Evolutionary conservation across 148 eudicot species (phyloP).

Genomic region (Chenopodium suecicum): DNA sequence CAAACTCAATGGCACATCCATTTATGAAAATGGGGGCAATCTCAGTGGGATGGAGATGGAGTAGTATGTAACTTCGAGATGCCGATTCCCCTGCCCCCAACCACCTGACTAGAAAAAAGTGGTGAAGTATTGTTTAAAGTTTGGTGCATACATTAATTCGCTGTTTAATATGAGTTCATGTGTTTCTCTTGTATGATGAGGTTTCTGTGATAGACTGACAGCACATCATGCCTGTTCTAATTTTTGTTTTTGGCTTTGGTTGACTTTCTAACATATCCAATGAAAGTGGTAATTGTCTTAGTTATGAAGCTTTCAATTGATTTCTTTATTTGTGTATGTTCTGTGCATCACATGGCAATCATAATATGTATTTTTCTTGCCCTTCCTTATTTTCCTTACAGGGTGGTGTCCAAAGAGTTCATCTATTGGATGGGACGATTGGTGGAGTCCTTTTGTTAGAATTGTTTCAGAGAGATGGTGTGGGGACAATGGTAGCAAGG

Average conservation of each 20-base stretch:
- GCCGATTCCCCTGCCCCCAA: not conserved
- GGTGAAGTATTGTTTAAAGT: not conserved
- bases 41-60: too few relatives aligned
- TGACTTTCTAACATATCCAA: not conserved
- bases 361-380: not conserved
- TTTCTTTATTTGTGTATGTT: not conserved
- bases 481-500: conserved; percentile 98
- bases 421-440: conserved; percentile 79
- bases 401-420: conserved; percentile 98
- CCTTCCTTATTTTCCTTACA: conserved; percentile 23
- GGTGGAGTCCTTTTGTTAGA: conserved; percentile 82
- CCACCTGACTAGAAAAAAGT: not conserved
- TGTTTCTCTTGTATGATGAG: not conserved
- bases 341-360: not conserved
- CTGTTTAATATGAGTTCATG: not conserved
- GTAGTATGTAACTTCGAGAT: not conserved
- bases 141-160: not conserved
- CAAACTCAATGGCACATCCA: too few relatives aligned
- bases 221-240: not conserved
- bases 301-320: not conserved
- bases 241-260: not conserved
- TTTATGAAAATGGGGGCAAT: too few relatives aligned
- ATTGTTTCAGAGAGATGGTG: conserved; percentile 91
- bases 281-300: not conserved
- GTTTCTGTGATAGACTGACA: not conserved